These are phyloP conservation scores for Mesotaenium endlicherianum DNA, from an alignment of 139 green algal genomes.

Conservation along the genomic window DNA sequence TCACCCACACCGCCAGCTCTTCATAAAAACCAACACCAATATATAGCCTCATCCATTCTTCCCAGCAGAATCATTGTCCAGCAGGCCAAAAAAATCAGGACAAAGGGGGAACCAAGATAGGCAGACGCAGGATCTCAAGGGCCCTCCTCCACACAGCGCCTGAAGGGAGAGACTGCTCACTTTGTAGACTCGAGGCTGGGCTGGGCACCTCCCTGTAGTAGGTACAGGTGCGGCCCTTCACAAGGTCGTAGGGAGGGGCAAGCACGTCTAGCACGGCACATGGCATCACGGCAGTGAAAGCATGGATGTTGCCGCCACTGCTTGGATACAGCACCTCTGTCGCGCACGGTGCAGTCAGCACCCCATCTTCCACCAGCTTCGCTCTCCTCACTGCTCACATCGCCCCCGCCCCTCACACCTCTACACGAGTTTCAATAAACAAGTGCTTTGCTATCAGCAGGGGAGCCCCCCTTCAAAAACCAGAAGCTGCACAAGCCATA, in stretches of 20 bases:
- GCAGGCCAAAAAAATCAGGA: background rate
- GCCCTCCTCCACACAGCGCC: background rate
- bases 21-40: slow-evolving; percentile 5
- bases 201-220: slow-evolving; percentile 69
- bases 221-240: slow-evolving; percentile 72
- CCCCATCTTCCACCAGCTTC: slow-evolving; percentile 58
- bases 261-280: slow-evolving; percentile 90
- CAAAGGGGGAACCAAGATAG: background rate
- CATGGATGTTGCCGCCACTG: slow-evolving; percentile 85
- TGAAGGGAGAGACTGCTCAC: slow-evolving; percentile 1
- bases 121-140: background rate
- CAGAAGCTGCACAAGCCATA: too few species aligned
- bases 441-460: too few species aligned
- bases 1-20: background rate
- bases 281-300: slow-evolving; percentile 77
- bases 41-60: background rate
- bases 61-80: background rate
- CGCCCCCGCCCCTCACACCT: too few species aligned
- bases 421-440: too few species aligned
- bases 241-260: slow-evolving; percentile 74
- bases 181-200: background rate
- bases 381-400: too few species aligned
- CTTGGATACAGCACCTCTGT: slow-evolving; percentile 61
- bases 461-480: too few species aligned
- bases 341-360: slow-evolving; percentile 47